Conservation (phyloP, 768 basidiomycete species). For the Lactarius tabidus region DNA sequence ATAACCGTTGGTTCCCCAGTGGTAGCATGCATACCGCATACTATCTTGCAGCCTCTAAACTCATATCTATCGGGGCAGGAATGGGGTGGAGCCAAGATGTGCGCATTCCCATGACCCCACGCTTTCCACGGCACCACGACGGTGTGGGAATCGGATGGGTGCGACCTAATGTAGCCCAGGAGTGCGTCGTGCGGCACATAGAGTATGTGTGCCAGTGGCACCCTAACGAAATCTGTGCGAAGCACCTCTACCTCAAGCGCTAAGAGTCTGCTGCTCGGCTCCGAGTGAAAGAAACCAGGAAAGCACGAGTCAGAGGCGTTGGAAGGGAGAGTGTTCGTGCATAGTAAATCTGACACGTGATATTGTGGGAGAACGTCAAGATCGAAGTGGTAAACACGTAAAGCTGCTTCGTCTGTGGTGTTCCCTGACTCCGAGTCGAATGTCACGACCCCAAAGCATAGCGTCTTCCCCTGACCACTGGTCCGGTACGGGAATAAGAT, state of each 20-base stretch:
- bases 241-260: background rate
- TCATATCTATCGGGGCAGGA: background rate
- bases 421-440: background rate
- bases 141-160: background rate
- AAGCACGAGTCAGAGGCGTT: background rate
- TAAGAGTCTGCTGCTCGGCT: background rate
- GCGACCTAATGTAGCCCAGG: background rate
- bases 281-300: background rate
- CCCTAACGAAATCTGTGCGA: background rate
- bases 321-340: background rate
- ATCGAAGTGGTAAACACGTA: background rate
- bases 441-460: background rate
- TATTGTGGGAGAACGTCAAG: too few relatives aligned
- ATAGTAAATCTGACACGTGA: background rate
- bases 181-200: background rate
- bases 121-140: conserved; percentile 2
- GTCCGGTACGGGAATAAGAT: background rate
- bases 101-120: background rate
- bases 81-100: background rate
- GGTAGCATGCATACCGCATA: conserved; percentile 7
- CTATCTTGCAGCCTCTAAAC: background rate
- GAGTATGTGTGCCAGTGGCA: background rate
- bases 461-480: background rate
- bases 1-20: background rate
- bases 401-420: background rate